Evolutionary conservation across 1,139 yeast species (phyloP), one percentile per base, ranked within the genome.

Genomic region (Scheffersomyces illinoinensis): DNA sequence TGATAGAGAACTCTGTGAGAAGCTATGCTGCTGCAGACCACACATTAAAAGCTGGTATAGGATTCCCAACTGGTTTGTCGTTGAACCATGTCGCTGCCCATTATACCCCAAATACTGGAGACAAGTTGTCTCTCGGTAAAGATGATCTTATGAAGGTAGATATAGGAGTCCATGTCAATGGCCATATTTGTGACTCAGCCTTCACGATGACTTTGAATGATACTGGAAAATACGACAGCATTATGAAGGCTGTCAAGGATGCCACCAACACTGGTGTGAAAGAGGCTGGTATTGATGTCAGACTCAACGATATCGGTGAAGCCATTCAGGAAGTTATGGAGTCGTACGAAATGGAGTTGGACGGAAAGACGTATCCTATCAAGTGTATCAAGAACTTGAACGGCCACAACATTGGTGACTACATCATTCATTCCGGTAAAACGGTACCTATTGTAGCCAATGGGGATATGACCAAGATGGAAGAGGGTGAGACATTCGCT

Each of bases 241-340:
- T 95, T 61, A 77, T 95, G 68, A 82, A 84, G 24, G 98, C 99
- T 0, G 99, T 95, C 51, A 85, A 83, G 65, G 98, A 86, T 55
- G 98, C 99, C 55, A 95, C 99, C 17, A 86, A 93, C 71, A 90
- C 99, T 1, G 99, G 99, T 68, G 84, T 95, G 62, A 84, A 85
- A 61, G 97, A 91, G 64, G 92, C 98, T 0, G 99, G 99, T 57
- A 93, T 95, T 62, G 99, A 95, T 73, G 99, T 93, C 50, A 85
- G 99, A 68, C 78, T 95, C 68, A 90, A 96, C 55, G 99, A 95
- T 70, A 91, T 95, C 66, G 99, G 99, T 58, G 98, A 89, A 60
- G 96, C 96, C 4, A 86, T 95, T 61, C 98, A 95, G 75, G 99
- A 95, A 72, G 95, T 91, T 52, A 95, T 95, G 99, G 99, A 95